A percentile compares a stretch with the other conserved stretches of the same genome.
Evolutionary conservation across 768 basidiomycete genomes (phyloP).

Genomic region (Galerina sulciceps): DNA sequence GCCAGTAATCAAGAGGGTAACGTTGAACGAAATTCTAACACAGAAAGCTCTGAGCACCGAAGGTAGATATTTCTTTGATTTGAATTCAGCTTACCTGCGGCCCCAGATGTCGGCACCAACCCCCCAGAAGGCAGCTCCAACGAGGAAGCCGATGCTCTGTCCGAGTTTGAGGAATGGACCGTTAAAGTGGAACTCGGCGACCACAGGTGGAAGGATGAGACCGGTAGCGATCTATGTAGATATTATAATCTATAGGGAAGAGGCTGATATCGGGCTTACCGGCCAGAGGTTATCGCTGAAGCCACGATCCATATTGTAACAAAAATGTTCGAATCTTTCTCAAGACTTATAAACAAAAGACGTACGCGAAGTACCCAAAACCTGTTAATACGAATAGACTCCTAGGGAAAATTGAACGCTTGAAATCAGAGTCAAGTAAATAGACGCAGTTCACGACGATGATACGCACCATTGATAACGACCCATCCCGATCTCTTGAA

Average conservation of each 20-base stretch:
- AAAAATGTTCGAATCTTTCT: no score
- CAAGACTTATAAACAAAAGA: not conserved
- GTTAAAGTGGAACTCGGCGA: slow-evolving; percentile 66
- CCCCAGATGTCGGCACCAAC: slow-evolving; percentile 75
- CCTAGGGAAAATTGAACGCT: slow-evolving; percentile 14
- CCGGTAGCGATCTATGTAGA: slow-evolving; percentile 29
- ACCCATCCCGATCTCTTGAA: slow-evolving; percentile 32
- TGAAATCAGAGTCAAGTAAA: not conserved
- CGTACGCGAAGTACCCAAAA: slow-evolving; percentile 36
- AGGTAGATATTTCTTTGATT: not conserved
- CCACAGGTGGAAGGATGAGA: slow-evolving; percentile 63
- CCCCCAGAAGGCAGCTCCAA: slow-evolving; percentile 74
- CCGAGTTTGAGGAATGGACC: slow-evolving; percentile 70
- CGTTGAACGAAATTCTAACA: slow-evolving; percentile 64
- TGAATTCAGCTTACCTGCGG: slow-evolving; percentile 45
- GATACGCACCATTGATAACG: slow-evolving; percentile 33
- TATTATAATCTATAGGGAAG: not conserved
- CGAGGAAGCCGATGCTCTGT: slow-evolving; percentile 72
- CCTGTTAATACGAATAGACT: slow-evolving; percentile 31
- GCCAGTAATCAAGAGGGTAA: slow-evolving; percentile 70
- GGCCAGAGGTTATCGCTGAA: slow-evolving; percentile 34
- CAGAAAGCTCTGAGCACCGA: not conserved
- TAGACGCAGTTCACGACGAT: not conserved
- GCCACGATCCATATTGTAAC: not conserved
- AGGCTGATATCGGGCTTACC: slow-evolving; percentile 11